Evolutionary conservation across 192 early-diverging fungal genomes (phyloP).

Genomic region (Backusella australiensis): DNA sequence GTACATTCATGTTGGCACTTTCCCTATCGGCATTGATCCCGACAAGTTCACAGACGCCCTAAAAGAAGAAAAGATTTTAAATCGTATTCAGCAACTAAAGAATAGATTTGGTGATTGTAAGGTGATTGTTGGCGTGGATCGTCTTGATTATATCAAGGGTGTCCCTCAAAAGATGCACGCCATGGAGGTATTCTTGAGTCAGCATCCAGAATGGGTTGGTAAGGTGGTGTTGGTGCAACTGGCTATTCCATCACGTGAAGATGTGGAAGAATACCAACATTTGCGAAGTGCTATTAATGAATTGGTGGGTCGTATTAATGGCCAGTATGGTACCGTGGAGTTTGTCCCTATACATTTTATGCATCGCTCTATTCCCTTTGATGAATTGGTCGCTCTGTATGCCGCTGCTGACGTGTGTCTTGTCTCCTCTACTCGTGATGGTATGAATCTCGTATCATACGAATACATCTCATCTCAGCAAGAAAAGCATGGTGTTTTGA

Average conservation of each 20-base stretch:
- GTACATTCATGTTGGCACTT: conserved; percentile 93
- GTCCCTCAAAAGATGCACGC: conserved; percentile 99
- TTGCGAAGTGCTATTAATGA: conserved; percentile 93
- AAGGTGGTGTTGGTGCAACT: conserved; percentile 96
- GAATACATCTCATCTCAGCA: conserved; percentile 96
- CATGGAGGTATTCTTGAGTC: conserved; percentile 84
- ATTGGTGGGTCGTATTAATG: conserved; percentile 97
- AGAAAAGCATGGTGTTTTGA: conserved; percentile 92
- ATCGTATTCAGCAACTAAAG: conserved; percentile 78
- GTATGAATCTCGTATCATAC: conserved; percentile 99
- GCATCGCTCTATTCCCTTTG: conserved; percentile 94
- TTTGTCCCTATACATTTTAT: conserved; percentile 98
- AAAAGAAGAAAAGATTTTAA: conserved; percentile 59
- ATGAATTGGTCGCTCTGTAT: conserved; percentile 96
- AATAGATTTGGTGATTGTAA: conserved; percentile 83
- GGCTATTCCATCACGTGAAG: conserved; percentile 96
- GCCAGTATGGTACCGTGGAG: conserved; percentile 91
- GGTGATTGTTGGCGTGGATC: conserved; percentile 95
- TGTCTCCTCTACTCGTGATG: conserved; percentile 97
- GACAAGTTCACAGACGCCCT: conserved; percentile 89
- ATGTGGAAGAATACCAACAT: conserved; percentile 98
- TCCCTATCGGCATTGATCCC: conserved; percentile 99
- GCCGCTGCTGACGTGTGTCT: conserved; percentile 95
- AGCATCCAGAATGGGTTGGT: conserved; percentile 89
- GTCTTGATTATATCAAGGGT: conserved; percentile 99